Evolutionary conservation across 1,284 basidiomycete species (phyloP), one percentile per base, ranked within the genome.

Genomic region (Irpex sp.): DNA sequence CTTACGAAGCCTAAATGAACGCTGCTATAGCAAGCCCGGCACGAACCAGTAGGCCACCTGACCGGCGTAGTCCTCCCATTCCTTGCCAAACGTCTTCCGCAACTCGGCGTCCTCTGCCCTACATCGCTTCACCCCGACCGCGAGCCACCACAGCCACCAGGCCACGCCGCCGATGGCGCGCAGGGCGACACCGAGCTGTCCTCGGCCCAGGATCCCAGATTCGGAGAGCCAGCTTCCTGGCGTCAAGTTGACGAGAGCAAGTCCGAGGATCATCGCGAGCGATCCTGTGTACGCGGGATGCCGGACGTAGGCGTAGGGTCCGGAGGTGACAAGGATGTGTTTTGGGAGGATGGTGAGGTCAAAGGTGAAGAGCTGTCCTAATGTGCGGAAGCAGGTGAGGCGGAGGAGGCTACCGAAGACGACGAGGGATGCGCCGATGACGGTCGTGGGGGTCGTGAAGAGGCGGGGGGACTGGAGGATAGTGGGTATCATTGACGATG

Each of bases 281-380:
- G 67, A 68, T 46, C 72, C 72, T 11, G 66, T 60, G 64, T 75
- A 75, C 37, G 71, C 69, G 17, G 73, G 73, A 61, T 75, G 73
- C 35, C 75, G 82, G 55, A 87, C 83, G 63, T 80, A 77, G 11
- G 74, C 67, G 69, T 88, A 88, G 63, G 80, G 82, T 5, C 85
- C 80, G 13, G 71, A 73, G 0, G 83, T 86, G 68, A 88, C 75
- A 62, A 88, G 79, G 47, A 72, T 78, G 72, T 87, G 86, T n/a
- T 75, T 71, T 1, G 83, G 81, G 65, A 82, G 79, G 56, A 87
- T 75, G 57, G 84, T 83, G 63, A 88, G 78, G 66, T 86, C 84
- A 71, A 86, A 88, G 0, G 86, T 88, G 75, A 88, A 88, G 61
- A 86, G 75, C 4, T 77, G 70, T 1, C 85, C 86, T 37, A 80